Evolutionary conservation across 1,284 basidiomycete species (phyloP).

Genomic region (Anthracocystis panici-leucophaei): DNA sequence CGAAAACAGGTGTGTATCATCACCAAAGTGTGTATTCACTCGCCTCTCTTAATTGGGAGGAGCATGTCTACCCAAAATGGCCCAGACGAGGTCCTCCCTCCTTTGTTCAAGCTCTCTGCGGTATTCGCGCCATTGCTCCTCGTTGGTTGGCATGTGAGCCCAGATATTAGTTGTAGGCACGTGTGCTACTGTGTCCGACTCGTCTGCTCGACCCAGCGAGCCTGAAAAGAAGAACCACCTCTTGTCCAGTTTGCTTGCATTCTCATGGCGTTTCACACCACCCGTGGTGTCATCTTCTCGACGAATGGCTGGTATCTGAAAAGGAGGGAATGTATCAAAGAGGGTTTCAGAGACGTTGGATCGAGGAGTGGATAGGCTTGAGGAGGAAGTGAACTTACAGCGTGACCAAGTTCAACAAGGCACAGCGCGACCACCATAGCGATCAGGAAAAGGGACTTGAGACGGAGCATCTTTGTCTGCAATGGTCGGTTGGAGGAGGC

Average conservation of each 20-base stretch:
- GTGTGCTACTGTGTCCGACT: no score
- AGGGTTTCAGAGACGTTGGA: not conserved
- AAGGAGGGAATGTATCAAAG: not conserved
- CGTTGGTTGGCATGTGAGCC: not conserved
- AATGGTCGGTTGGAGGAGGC: not conserved
- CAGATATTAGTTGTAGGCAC: not conserved
- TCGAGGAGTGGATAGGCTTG: not conserved
- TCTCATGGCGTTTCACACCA: no score
- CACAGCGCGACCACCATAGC: conserved; percentile 6
- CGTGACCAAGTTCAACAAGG: conserved; percentile 15
- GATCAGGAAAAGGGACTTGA: not conserved
- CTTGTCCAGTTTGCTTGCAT: not conserved
- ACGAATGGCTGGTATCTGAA: not conserved
- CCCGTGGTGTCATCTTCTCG: not conserved
- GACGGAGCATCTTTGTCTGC: not conserved
- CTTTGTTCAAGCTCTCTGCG: not conserved
- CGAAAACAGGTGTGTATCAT: no score
- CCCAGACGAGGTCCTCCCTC: not conserved
- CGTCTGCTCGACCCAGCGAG: conserved; percentile 7
- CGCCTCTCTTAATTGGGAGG: no score
- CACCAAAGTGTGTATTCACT: no score
- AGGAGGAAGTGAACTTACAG: conserved; percentile 13
- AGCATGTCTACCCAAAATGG: no score
- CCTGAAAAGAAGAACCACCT: conserved; percentile 9
- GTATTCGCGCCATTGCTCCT: not conserved